Evolutionary conservation across 768 basidiomycete genomes (phyloP).

Genomic region (Suillus plorans): DNA sequence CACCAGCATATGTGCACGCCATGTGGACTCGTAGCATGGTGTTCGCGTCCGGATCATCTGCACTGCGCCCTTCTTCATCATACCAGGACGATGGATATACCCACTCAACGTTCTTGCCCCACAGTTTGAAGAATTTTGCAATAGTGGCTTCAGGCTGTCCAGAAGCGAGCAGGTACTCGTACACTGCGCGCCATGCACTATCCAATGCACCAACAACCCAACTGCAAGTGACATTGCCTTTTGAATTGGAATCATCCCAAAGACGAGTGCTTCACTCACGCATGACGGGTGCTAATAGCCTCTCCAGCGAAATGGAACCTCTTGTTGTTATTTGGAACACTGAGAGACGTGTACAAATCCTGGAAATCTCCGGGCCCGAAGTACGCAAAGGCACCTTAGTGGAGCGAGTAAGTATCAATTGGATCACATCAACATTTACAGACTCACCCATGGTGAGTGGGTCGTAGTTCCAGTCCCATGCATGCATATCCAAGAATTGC

Average conservation of each 20-base stretch:
- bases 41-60: background rate
- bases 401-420: background rate
- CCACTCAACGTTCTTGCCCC: constrained; percentile 36
- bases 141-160: constrained; percentile 10
- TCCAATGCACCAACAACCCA: constrained; percentile 43
- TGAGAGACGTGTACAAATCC: constrained; percentile 32
- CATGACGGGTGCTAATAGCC: constrained; percentile 38
- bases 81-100: background rate
- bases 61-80: background rate
- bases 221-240: constrained; percentile 11
- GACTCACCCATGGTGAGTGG: constrained; percentile 34
- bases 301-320: constrained; percentile 39
- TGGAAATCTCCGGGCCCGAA: constrained; percentile 42
- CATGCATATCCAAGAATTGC: constrained; percentile 21
- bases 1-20: background rate
- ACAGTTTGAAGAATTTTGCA: constrained; percentile 22
- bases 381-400: constrained; percentile 39
- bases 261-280: constrained; percentile 9
- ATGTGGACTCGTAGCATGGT: background rate
- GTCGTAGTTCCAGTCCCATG: constrained; percentile 37
- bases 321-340: constrained; percentile 28
- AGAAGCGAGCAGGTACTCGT: constrained; percentile 21
- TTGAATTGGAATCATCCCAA: background rate
- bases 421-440: background rate
- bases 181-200: constrained; percentile 35